Evolutionary conservation across 164 flowering plant genomes (phyloP).

Genomic region (Umbilicus rupestris): DNA sequence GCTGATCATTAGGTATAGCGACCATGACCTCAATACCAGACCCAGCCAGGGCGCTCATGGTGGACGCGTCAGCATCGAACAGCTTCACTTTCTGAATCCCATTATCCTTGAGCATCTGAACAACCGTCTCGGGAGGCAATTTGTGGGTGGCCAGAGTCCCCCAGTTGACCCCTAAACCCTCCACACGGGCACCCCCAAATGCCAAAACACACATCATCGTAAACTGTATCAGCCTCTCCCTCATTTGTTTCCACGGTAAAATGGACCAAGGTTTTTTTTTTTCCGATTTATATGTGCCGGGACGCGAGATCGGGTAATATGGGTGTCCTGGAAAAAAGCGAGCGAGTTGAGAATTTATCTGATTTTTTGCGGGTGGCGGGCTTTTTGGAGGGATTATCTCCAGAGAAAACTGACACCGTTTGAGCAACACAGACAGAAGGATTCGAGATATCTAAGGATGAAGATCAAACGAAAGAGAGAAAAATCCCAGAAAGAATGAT

Average conservation of each 20-base stretch:
- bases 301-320: neutral
- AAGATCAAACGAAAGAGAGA: neutral
- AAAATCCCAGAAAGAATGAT: too few relatives aligned
- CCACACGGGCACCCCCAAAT: constrained; percentile 16
- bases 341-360: neutral
- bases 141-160: constrained; percentile 52
- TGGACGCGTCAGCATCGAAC: constrained; percentile 59
- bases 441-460: neutral
- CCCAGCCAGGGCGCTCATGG: constrained; percentile 52
- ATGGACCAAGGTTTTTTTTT: neutral
- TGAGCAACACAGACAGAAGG: too few relatives aligned
- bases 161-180: constrained; percentile 78
- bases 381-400: neutral
- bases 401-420: neutral
- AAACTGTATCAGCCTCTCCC: neutral
- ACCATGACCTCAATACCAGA: constrained; percentile 69
- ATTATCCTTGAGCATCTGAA: constrained; percentile 63
- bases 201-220: constrained; percentile 10
- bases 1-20: constrained; percentile 72
- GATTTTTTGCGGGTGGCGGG: too few relatives aligned
- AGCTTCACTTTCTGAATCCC: constrained; percentile 71
- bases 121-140: constrained; percentile 40
- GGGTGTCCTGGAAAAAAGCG: neutral
- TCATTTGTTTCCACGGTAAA: neutral
- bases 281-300: neutral